phyloP scores from a whole-genome alignment of 371 early-diverging fungal genomes.

The Mucor velutinosus region DNA sequence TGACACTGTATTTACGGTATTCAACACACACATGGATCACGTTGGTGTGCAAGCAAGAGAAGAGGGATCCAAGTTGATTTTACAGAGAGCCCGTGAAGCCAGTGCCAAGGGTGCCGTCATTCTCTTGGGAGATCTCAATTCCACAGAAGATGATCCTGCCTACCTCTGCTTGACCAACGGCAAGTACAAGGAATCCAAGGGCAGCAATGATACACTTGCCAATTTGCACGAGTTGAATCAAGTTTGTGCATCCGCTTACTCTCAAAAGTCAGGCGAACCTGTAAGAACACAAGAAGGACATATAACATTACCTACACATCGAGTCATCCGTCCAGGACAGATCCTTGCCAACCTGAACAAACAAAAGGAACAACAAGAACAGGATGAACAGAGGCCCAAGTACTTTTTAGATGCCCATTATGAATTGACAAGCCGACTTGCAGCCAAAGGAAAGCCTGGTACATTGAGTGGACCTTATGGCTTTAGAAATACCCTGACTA shows the following conservation, averaged over 20 bases:
- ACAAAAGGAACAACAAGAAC: constrained; percentile 12
- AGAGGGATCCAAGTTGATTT: constrained; percentile 28
- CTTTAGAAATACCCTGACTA: constrained; percentile 44
- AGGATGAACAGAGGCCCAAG: neutral
- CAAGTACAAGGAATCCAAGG: constrained; percentile 15
- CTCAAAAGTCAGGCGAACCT: constrained; percentile 27
- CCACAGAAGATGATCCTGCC: constrained; percentile 39
- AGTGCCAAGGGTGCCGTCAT: constrained; percentile 18
- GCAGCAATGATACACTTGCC: constrained; percentile 27
- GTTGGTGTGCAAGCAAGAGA: constrained; percentile 30
- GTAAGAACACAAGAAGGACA: constrained; percentile 28
- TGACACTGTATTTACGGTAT: constrained; percentile 26
- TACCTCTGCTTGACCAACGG: constrained; percentile 34
- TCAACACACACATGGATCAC: constrained; percentile 48
- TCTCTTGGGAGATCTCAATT: constrained; percentile 47
- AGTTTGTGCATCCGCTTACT: constrained; percentile 15
- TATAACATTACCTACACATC: constrained; percentile 48
- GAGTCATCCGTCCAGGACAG: constrained; percentile 39
- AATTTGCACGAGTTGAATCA: constrained; percentile 34
- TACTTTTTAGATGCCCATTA: constrained; percentile 39
- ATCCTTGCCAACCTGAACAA: constrained; percentile 26
- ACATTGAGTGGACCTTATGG: constrained; percentile 49
- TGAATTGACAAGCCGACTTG: constrained; percentile 32
- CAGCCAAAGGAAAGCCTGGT: constrained; percentile 18
- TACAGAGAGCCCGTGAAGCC: constrained; percentile 20